phyloP scores from a whole-genome alignment of 345 rosid species.

The Bruguiera gymnorhiza region DNA sequence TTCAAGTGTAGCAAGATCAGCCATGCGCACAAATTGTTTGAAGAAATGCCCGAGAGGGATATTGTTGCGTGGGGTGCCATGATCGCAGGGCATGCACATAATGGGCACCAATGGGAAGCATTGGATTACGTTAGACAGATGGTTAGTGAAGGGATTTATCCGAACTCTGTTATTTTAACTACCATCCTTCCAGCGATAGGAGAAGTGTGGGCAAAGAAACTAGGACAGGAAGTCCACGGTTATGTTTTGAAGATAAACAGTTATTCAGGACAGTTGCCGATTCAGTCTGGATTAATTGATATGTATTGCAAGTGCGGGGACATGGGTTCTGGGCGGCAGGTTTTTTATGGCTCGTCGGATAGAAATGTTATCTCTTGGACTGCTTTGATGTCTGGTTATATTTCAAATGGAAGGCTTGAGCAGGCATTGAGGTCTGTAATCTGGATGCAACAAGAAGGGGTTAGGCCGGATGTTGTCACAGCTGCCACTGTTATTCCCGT shows the following conservation, averaged over 20 bases:
- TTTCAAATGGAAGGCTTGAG: conserved; percentile 64
- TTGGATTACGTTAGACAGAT: conserved; percentile 57
- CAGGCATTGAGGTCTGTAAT: conserved; percentile 81
- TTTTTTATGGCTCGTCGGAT: conserved; percentile 56
- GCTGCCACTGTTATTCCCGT: conserved; percentile 76
- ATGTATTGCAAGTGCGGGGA: conserved; percentile 88
- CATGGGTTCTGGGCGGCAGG: conserved; percentile 61
- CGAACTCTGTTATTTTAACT: conserved; percentile 68
- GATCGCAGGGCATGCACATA: conserved; percentile 80
- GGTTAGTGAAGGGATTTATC: conserved; percentile 58
- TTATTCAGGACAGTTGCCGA: conserved; percentile 41
- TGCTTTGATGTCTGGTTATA: conserved; percentile 78
- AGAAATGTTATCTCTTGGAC: conserved; percentile 86
- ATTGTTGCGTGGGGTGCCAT: conserved; percentile 79
- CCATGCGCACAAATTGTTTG: conserved; percentile 58
- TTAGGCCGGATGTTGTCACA: conserved; percentile 68
- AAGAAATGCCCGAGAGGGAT: conserved; percentile 63
- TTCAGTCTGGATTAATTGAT: conserved; percentile 76
- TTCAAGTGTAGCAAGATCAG: conserved; percentile 72
- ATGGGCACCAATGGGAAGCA: conserved; percentile 62
- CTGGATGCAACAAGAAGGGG: conserved; percentile 98
- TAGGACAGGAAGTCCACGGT: conserved; percentile 77
- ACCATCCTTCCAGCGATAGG: conserved; percentile 68
- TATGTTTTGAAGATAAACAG: conserved; percentile 51
- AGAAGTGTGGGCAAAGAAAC: conserved; percentile 44